These are phyloP conservation scores for Acer negundo DNA, from an alignment of 345 rosid genomes.

Conservation along the genomic window DNA sequence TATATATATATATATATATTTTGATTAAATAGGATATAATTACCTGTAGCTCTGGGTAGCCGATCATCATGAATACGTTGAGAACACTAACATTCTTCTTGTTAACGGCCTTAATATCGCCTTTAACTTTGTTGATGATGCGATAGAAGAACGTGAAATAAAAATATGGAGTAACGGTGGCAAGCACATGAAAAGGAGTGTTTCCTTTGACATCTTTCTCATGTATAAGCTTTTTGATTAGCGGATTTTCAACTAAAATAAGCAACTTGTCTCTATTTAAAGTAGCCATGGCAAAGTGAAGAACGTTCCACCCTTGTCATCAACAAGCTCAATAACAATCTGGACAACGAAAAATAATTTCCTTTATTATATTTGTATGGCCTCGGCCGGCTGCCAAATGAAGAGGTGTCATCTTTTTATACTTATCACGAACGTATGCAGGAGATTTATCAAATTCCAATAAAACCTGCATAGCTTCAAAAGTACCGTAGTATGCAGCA, in stretches of 20 bases:
- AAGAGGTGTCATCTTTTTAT: not conserved
- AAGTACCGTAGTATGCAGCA: not conserved
- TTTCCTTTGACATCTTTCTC: constrained; percentile 2
- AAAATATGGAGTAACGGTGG: no score
- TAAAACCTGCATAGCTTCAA: no score
- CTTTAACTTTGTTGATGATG: not conserved
- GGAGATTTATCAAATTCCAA: not conserved
- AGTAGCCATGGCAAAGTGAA: not conserved
- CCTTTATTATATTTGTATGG: not conserved
- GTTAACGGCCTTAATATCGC: no score
- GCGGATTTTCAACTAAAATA: not conserved
- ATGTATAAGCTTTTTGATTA: not conserved
- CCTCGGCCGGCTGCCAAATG: not conserved
- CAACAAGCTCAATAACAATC: no score
- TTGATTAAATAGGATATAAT: no score
- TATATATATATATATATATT: no score
- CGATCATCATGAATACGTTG: no score
- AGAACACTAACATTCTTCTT: no score
- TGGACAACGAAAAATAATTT: no score
- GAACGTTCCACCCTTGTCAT: no score
- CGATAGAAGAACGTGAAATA: no score
- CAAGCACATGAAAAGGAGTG: not conserved
- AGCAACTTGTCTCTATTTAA: not conserved
- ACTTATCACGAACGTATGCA: not conserved
- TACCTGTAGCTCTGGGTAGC: no score